Base-by-base conservation (phyloP, 2,329 filamentous ascomycete species). In the Chalaropsis ovoidea region DNA sequence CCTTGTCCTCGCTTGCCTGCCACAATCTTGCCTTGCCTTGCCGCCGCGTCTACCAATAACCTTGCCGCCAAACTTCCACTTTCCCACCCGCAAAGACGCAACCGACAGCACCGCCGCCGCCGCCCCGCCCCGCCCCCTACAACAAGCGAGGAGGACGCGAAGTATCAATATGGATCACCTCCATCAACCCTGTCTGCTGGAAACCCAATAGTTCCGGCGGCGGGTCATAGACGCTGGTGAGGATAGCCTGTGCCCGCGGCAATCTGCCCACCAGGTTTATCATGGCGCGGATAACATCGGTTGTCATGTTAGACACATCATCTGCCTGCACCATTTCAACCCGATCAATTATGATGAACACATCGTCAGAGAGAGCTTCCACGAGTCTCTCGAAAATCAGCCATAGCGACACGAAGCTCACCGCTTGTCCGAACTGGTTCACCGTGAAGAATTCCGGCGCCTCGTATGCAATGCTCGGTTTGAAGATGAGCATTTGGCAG, bases 181-280 rank as follows among this genome's bases (percentile, higher is more conserved):
- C 62, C 11, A 67, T 31, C 15, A 62, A 35, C 17, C 47, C 31
- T n/a, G 17, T 39, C 31, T 62, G 65, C 7, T 64, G 41, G 13
- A 64, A 64, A 5, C 5, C 24, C 7, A 61, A 52, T 0, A 68
- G 31, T 15, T 65, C 62, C 6, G 58, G 64, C 5, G 67, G 67
- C 43, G 67, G 67, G n/a, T 68, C 65, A 56, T 58, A 68, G 22
- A 67, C 61, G 39, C 67, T 68, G 1, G 67, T 68, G n/a, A 67
- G 41, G 17, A 68, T 64, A 5, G 43, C 62, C 22, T 60, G 35
- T 2, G 56, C 58, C 49, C 31, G 45, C 2, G 67, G 65, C n/a
- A 64, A n/a, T 13, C 61, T 27, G 13, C 15, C 31, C 4, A 65
- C 49, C 13, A 67, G 35, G 10, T 27, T 13, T 27, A 68, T 64